Evolutionary conservation across 768 basidiomycete species (phyloP).

Genomic region (Hypholoma sublateritium): DNA sequence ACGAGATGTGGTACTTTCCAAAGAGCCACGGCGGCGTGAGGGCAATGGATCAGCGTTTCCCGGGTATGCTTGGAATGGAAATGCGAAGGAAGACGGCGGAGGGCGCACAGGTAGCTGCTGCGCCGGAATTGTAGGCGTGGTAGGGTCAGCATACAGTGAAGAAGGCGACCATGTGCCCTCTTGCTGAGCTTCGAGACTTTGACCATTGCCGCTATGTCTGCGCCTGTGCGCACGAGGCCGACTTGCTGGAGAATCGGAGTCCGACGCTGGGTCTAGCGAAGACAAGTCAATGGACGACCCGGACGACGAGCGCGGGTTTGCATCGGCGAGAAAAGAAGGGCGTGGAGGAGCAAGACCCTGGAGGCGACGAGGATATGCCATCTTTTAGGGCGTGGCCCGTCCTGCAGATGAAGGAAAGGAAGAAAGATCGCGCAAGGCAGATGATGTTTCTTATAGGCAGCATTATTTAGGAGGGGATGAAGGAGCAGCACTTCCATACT

Average conservation of each 20-base stretch:
- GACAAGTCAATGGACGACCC: slow-evolving; percentile 13
- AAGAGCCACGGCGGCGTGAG: slow-evolving; percentile 26
- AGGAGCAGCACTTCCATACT: neutral
- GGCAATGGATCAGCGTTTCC: slow-evolving; percentile 62
- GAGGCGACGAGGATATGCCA: slow-evolving; percentile 15
- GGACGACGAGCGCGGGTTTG: slow-evolving; percentile 10
- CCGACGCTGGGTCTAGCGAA: slow-evolving; percentile 15
- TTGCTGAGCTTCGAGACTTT: neutral
- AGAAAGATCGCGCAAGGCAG: neutral
- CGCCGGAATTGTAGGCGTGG: neutral
- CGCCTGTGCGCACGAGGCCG: slow-evolving; percentile 1
- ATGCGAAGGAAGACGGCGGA: slow-evolving; percentile 36
- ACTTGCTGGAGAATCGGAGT: slow-evolving; percentile 10
- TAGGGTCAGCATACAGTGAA: slow-evolving; percentile 1
- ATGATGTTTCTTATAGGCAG: neutral
- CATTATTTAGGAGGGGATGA: neutral
- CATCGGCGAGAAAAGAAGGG: slow-evolving; percentile 25
- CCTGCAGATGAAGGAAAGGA: neutral
- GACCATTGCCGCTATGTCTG: neutral
- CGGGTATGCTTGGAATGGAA: slow-evolving; percentile 61
- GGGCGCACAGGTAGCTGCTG: slow-evolving; percentile 14
- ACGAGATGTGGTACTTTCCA: slow-evolving; percentile 12
- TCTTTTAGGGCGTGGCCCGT: neutral
- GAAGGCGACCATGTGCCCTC: slow-evolving; percentile 8
- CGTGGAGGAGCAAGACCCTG: slow-evolving; percentile 20